Evolutionary conservation across 352 stramenopile species (phyloP).

Genomic region (Globisporangium solare): DNA sequence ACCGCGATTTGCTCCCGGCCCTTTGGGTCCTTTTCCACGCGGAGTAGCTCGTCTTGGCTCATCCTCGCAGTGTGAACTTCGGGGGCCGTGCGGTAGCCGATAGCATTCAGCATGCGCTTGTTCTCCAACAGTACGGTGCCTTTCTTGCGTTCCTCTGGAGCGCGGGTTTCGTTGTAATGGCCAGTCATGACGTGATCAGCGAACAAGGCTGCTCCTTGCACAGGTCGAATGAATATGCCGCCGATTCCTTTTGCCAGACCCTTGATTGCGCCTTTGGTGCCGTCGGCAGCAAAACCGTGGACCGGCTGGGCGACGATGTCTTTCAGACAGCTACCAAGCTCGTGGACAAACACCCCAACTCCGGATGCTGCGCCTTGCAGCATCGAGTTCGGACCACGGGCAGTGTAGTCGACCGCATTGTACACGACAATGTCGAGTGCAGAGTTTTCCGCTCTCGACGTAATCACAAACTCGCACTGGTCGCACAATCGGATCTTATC

Average conservation of each 20-base stretch:
- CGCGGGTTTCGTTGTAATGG: constrained; percentile 47
- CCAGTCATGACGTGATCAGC: constrained; percentile 64
- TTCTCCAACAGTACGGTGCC: constrained; percentile 43
- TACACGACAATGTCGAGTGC: constrained; percentile 45
- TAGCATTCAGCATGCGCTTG: constrained; percentile 32
- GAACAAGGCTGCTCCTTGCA: constrained; percentile 56
- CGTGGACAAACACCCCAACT: constrained; percentile 53
- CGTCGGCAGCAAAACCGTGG: constrained; percentile 54
- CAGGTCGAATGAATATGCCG: constrained; percentile 44
- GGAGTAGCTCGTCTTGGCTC: constrained; percentile 37
- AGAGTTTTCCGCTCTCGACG: constrained; percentile 31
- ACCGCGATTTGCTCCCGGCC: constrained; percentile 40
- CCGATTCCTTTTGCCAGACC: constrained; percentile 52
- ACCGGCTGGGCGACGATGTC: constrained; percentile 58
- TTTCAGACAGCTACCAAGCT: constrained; percentile 57
- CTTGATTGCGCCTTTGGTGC: constrained; percentile 52
- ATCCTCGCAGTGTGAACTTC: constrained; percentile 47
- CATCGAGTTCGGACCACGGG: constrained; percentile 40
- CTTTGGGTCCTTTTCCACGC: constrained; percentile 19
- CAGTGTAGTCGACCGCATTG: constrained; percentile 47
- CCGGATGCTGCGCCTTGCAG: constrained; percentile 47
- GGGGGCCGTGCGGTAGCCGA: constrained; percentile 33
- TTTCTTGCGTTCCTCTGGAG: constrained; percentile 37
- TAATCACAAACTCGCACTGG: constrained; percentile 47
- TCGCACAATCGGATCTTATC: constrained; percentile 48